phyloP scores from a whole-genome alignment of 768 basidiomycete genomes.

The Arthromyces matolae region DNA sequence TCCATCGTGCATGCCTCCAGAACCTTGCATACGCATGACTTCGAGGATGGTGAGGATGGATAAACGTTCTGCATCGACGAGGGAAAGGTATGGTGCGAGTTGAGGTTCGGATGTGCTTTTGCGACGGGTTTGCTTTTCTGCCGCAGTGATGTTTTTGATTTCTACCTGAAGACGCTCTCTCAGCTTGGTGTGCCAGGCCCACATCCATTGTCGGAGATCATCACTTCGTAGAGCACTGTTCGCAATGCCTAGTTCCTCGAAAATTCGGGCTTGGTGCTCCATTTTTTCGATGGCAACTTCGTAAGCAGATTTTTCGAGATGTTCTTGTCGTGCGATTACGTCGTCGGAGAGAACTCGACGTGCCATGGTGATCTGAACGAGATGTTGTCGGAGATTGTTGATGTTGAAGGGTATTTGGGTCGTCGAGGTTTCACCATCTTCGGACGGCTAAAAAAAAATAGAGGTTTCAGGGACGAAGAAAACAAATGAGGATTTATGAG shows the following conservation, averaged over 20 bases:
- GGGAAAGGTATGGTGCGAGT: slow-evolving; percentile 68
- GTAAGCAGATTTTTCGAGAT: slow-evolving; percentile 83
- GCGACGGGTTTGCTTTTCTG: slow-evolving; percentile 25
- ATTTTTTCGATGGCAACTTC: slow-evolving; percentile 75
- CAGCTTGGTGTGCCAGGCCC: slow-evolving; percentile 77
- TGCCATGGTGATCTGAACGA: slow-evolving; percentile 59
- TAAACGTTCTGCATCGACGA: slow-evolving; percentile 73
- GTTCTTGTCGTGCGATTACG: slow-evolving; percentile 68
- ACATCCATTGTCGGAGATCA: slow-evolving; percentile 77
- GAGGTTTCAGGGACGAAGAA: slow-evolving; percentile 8
- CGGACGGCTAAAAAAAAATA: slow-evolving; percentile 16
- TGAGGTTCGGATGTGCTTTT: not conserved
- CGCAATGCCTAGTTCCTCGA: slow-evolving; percentile 56
- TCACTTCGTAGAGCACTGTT: slow-evolving; percentile 40
- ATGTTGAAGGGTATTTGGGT: slow-evolving; percentile 71
- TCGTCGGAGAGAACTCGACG: slow-evolving; percentile 65
- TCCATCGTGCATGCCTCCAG: slow-evolving; percentile 74
- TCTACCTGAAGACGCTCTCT: slow-evolving; percentile 45
- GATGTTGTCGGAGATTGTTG: slow-evolving; percentile 62
- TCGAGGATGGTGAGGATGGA: slow-evolving; percentile 89
- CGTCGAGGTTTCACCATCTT: slow-evolving; percentile 19
- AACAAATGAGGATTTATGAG: not conserved
- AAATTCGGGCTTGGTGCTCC: slow-evolving; percentile 54
- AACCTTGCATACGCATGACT: slow-evolving; percentile 75
- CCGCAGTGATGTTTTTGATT: slow-evolving; percentile 39